A percentile compares a stretch with the other conserved stretches of the same genome.
Evolutionary conservation across 495 filamentous ascomycete genomes (phyloP).

Genomic region (Cryomyces antarcticus): DNA sequence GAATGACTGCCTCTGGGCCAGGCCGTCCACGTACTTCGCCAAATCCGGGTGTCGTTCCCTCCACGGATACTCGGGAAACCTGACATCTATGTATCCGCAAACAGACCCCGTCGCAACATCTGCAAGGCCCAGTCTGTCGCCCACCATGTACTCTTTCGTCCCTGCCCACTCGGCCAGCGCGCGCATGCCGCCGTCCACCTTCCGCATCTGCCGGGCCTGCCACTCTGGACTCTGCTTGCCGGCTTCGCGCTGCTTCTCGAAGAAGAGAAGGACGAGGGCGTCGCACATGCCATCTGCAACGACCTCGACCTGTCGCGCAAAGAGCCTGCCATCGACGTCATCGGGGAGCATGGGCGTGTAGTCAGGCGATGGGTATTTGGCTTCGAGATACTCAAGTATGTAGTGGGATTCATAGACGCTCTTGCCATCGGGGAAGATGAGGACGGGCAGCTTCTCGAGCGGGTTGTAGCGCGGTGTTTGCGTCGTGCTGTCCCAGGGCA

Average conservation of each 20-base stretch:
- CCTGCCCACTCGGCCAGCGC: constrained; percentile 5
- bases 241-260: constrained; percentile 6
- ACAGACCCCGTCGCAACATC: constrained; percentile 4
- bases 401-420: constrained; percentile 8
- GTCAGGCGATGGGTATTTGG: constrained; percentile 6
- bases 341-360: constrained; percentile 2
- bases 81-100: constrained; percentile 4
- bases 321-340: constrained; percentile 7
- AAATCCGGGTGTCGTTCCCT: constrained; percentile 2
- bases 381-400: constrained; percentile 10
- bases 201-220: constrained; percentile 10
- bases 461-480: constrained; percentile 10
- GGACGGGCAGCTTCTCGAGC: constrained; percentile 11
- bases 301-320: constrained; percentile 11
- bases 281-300: constrained; percentile 11
- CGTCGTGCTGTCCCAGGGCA: constrained; percentile 12
- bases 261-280: constrained; percentile 10
- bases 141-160: constrained; percentile 2
- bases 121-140: constrained; percentile 4
- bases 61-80: constrained; percentile 6
- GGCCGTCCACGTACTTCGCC: constrained; percentile 3
- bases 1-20: constrained; percentile 3
- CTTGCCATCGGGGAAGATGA: constrained; percentile 6
- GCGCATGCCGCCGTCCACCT: constrained; percentile 6
- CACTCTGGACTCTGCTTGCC: constrained; percentile 8